phyloP scores from a whole-genome alignment of 441 rosid species.

The Eutrema salsugineum region DNA sequence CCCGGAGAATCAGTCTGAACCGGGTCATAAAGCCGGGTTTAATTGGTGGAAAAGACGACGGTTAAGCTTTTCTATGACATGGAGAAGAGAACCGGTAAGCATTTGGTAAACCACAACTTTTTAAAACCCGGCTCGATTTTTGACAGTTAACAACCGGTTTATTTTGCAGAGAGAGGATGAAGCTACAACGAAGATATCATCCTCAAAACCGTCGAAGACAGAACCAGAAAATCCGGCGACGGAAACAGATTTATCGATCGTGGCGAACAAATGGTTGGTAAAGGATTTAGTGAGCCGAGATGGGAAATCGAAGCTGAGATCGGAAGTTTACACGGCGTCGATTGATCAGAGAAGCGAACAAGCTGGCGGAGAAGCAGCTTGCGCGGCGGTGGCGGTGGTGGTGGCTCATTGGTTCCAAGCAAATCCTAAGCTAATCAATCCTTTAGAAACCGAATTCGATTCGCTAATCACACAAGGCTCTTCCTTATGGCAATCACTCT shows the following conservation, averaged over 20 bases:
- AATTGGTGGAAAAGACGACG: slow-evolving; percentile 37
- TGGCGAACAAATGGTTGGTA: slow-evolving; percentile 17
- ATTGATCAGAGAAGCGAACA: slow-evolving; percentile 61
- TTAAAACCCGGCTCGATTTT: background rate
- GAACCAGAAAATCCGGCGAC: background rate
- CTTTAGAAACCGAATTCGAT: slow-evolving; percentile 45
- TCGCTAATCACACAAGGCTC: slow-evolving; percentile 56
- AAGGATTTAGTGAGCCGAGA: slow-evolving; percentile 27
- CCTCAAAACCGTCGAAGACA: background rate
- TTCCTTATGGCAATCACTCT: slow-evolving; percentile 49
- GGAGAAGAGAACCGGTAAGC: slow-evolving; percentile 30
- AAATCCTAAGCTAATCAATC: slow-evolving; percentile 38
- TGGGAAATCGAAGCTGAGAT: slow-evolving; percentile 22
- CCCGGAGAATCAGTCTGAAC: slow-evolving; percentile 23
- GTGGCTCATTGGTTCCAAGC: slow-evolving; percentile 58
- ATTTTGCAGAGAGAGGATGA: slow-evolving; percentile 20
- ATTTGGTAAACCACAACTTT: background rate
- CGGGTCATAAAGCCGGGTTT: slow-evolving; percentile 23
- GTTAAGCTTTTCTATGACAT: slow-evolving; percentile 25
- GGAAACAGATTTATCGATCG: background rate
- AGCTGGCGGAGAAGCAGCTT: slow-evolving; percentile 68
- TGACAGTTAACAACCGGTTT: background rate
- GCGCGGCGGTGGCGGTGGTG: slow-evolving; percentile 45
- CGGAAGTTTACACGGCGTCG: slow-evolving; percentile 54
- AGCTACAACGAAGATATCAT: background rate